A percentile compares a stretch with the other conserved stretches of the same genome.
These are phyloP conservation scores for Phytophthora agathidicida DNA, from an alignment of 352 stramenopile species.

Conservation along the genomic window DNA sequence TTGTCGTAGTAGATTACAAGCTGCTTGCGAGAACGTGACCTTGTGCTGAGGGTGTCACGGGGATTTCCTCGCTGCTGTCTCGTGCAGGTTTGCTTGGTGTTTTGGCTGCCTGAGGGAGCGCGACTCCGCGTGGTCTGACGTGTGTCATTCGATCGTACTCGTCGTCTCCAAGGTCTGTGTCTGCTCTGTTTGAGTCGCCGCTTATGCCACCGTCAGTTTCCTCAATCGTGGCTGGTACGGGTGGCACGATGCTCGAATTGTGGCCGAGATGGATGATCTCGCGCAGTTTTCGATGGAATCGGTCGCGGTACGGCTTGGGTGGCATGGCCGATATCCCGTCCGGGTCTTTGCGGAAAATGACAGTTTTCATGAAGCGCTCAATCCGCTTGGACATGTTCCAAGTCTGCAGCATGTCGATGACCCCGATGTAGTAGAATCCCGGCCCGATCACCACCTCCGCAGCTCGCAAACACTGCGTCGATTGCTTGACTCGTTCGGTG, in stretches of 20 bases:
- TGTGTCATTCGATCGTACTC: slow-evolving; percentile 33
- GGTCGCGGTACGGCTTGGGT: slow-evolving; percentile 64
- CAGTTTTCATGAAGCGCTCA: slow-evolving; percentile 77
- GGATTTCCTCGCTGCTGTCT: slow-evolving; percentile 14
- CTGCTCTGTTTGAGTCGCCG: slow-evolving; percentile 2
- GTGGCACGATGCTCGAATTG: slow-evolving; percentile 42
- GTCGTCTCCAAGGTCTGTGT: slow-evolving; percentile 17
- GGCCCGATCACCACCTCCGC: slow-evolving; percentile 82
- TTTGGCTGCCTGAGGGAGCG: background rate
- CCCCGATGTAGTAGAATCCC: slow-evolving; percentile 86
- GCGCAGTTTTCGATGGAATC: slow-evolving; percentile 75
- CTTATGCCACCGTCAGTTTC: background rate
- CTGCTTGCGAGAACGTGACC: slow-evolving; percentile 22
- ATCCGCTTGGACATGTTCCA: slow-evolving; percentile 77
- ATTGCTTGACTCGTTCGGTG: slow-evolving; percentile 55
- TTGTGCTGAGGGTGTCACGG: slow-evolving; percentile 24
- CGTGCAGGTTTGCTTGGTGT: background rate
- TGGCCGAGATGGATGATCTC: slow-evolving; percentile 77
- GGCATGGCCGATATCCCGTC: slow-evolving; percentile 82
- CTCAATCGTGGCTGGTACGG: slow-evolving; percentile 11
- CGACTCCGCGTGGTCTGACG: slow-evolving; percentile 29
- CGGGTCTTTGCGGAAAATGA: slow-evolving; percentile 67
- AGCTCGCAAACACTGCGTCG: slow-evolving; percentile 61
- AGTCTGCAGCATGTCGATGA: slow-evolving; percentile 90
- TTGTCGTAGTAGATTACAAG: slow-evolving; percentile 11